A percentile compares a stretch with the other conserved stretches of the same genome.
These are phyloP conservation scores for Discostella pseudostelligera DNA, from an alignment of 108 stramenopile genomes.

Conservation along the genomic window DNA sequence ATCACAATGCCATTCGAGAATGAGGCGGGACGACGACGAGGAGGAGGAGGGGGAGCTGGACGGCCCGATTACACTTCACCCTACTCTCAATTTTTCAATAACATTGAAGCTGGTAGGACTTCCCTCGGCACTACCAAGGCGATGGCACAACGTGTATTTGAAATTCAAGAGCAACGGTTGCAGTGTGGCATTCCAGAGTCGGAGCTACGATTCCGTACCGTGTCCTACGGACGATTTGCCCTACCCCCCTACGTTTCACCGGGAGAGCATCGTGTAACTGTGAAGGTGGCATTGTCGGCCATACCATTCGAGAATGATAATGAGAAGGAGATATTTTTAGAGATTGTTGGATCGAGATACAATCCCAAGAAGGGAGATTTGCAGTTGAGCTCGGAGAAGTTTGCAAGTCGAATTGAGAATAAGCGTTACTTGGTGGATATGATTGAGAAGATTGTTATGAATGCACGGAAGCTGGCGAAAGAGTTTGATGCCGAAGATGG, in stretches of 20 bases:
- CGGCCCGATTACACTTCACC: slow-evolving; percentile 62
- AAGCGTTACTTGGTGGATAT: slow-evolving; percentile 81
- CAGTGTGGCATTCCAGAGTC: slow-evolving; percentile 80
- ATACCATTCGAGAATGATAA: slow-evolving; percentile 58
- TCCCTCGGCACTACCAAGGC: slow-evolving; percentile 53
- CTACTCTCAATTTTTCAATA: slow-evolving; percentile 65
- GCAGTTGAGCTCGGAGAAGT: slow-evolving; percentile 68
- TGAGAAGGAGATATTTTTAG: slow-evolving; percentile 60
- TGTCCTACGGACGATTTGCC: slow-evolving; percentile 63
- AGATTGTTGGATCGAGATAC: slow-evolving; percentile 74
- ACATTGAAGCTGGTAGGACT: slow-evolving; percentile 58
- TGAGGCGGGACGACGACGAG: background rate
- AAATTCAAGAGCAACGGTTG: slow-evolving; percentile 44
- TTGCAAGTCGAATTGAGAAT: slow-evolving; percentile 87
- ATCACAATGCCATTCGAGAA: slow-evolving; percentile 36
- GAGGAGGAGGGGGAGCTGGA: background rate
- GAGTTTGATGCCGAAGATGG: slow-evolving; percentile 43
- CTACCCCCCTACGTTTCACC: slow-evolving; percentile 72
- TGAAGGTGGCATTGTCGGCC: slow-evolving; percentile 55
- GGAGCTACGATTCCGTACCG: slow-evolving; percentile 63
- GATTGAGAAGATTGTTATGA: slow-evolving; percentile 75
- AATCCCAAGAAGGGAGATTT: slow-evolving; percentile 59
- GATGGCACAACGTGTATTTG: slow-evolving; percentile 36
- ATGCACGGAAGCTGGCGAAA: slow-evolving; percentile 53
- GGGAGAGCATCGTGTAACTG: slow-evolving; percentile 70